A percentile compares a stretch with the other conserved stretches of the same genome.
These are phyloP conservation scores for Aureobasidium mangrovei DNA, from an alignment of 2,329 filamentous ascomycete genomes.

Conservation along the genomic window DNA sequence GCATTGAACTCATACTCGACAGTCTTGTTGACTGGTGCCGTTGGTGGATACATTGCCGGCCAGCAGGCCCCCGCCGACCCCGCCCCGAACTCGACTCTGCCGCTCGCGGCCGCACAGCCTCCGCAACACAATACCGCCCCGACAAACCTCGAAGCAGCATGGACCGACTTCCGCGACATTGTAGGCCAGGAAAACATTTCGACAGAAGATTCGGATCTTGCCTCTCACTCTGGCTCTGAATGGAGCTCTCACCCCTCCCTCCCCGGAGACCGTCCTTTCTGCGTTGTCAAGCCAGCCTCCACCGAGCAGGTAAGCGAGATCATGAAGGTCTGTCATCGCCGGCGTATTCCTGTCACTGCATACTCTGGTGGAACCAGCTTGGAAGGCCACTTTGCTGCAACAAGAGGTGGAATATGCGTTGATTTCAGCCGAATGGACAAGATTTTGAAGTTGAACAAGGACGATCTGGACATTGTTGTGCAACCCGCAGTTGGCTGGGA, in stretches of 20 bases:
- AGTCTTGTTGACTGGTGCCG: conserved; percentile 45
- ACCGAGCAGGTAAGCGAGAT: conserved; percentile 80
- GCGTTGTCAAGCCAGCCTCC: conserved; percentile 65
- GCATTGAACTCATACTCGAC: conserved; percentile 24
- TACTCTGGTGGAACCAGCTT: conserved; percentile 84
- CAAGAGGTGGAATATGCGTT: conserved; percentile 72
- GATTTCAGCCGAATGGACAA: conserved; percentile 82
- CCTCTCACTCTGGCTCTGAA: conserved; percentile 51
- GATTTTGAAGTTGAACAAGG: conserved; percentile 66
- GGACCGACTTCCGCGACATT: conserved; percentile 53
- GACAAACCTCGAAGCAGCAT: conserved; percentile 54
- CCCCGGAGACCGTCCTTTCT: conserved; percentile 38
- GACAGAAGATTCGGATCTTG: conserved; percentile 45
- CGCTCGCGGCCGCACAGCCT: conserved; percentile 39
- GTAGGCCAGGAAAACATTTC: conserved; percentile 56
- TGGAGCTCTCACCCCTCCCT: conserved; percentile 49
- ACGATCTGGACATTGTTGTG: conserved; percentile 50
- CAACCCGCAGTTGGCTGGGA: conserved; percentile 76
- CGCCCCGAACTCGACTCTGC: conserved; percentile 46
- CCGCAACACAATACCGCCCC: conserved; percentile 48
- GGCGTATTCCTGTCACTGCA: conserved; percentile 74
- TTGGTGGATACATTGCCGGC: conserved; percentile 49
- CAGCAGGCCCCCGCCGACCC: conserved; percentile 37
- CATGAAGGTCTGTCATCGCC: conserved; percentile 77
- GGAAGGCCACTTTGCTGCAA: conserved; percentile 81